Evolutionary conservation across 2,329 filamentous ascomycete genomes (phyloP), one percentile per base, ranked within the genome.

Genomic region (Aspergillus phoenicis): DNA sequence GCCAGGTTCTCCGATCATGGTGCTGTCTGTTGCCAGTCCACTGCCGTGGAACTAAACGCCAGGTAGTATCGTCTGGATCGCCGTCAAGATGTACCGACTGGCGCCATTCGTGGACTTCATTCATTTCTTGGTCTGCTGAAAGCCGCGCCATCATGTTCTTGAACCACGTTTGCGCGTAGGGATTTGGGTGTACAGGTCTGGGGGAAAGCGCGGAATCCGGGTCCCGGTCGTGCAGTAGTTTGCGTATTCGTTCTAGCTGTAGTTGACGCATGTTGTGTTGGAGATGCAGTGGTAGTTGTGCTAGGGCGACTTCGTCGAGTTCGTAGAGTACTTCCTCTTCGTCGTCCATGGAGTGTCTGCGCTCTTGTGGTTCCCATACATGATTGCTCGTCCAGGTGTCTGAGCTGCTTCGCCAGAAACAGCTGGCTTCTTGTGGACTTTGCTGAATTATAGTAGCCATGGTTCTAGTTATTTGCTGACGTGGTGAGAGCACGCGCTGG

Each of bases 311-410:
- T 61, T 67, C 65, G 54, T 74, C 69, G 3, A 74, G 64, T 3
- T 67, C 61, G 49, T 64, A 69, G 24, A 73, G 51, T 4, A 73
- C 70, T 52, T 74, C 71, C 53, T 70, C 68, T 62, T 71, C 72
- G 38, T 69, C 62, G 17, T 62, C 60, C 38, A 61, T 65, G 36
- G 53, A 59, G 48, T 54, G 59, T 22, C 30, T 26, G 24, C 64
- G 59, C 13, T 57, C 33, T 33, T 11, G 11, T 45, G 17, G 33
- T 13, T 43, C 26, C 24, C 38, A 26, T 39, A 15, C n/a, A 5
- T 28, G 13, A n/a, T 17, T 15, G 52, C 38, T 43, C 43, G 22
- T 22, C 51, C 51, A 53, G 11, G 51, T 24, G 5, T 53, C 30
- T 15, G 51, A 39, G 17, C 53, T 56, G 41, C 53, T 56, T 45